Evolutionary conservation across 2,329 filamentous ascomycete species (phyloP).

Genomic region (Leptographium flavum): DNA sequence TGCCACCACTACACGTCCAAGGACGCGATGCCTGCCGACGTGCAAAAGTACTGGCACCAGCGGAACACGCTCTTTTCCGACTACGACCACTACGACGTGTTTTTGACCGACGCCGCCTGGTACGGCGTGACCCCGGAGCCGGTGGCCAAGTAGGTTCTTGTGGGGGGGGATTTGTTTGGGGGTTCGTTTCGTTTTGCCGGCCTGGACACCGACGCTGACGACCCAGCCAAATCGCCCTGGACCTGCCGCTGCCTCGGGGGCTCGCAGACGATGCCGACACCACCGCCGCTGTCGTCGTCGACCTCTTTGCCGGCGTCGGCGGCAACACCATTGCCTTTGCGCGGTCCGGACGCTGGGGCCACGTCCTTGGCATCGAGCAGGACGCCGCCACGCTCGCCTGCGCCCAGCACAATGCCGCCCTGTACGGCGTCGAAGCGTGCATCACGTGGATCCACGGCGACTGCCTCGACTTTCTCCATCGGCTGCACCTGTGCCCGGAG

Average conservation of each 20-base stretch:
- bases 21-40: constrained; percentile 63
- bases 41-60: constrained; percentile 89
- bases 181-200: neutral
- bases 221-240: constrained; percentile 55
- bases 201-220: neutral
- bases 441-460: constrained; percentile 83
- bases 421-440: constrained; percentile 66
- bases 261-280: constrained; percentile 23
- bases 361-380: constrained; percentile 79
- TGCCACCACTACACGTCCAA: constrained; percentile 63
- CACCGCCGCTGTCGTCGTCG: constrained; percentile 72
- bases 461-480: constrained; percentile 57
- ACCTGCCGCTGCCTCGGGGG: constrained; percentile 43
- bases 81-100: constrained; percentile 79
- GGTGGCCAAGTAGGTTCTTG: constrained; percentile 63
- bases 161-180: no score
- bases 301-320: constrained; percentile 82
- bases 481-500: constrained; percentile 7
- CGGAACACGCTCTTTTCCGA: constrained; percentile 74
- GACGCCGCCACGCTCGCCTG: constrained; percentile 70
- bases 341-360: constrained; percentile 61
- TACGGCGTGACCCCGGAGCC: constrained; percentile 93
- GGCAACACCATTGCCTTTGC: constrained; percentile 96
- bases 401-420: constrained; percentile 77
- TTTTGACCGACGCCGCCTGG: constrained; percentile 89